Conservation (phyloP, 2,329 filamentous ascomycete species). For the Apiospora malaysiana region DNA sequence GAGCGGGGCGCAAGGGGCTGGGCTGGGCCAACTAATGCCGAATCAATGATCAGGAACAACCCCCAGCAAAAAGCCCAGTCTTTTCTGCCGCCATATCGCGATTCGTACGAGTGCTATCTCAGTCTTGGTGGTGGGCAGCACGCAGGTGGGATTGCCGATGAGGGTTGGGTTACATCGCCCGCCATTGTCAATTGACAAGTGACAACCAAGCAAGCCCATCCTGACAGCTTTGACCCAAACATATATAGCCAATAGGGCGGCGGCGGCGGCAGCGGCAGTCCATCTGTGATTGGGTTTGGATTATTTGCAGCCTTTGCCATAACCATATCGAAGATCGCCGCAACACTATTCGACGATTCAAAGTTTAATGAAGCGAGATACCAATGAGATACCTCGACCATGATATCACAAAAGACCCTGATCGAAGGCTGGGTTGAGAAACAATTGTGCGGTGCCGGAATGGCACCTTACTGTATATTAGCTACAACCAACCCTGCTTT, state of each 20-base stretch:
- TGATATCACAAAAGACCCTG: background rate
- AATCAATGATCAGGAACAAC: background rate
- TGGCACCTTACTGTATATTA: no score
- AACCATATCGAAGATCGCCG: background rate
- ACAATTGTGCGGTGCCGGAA: no score
- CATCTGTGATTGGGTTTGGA: background rate
- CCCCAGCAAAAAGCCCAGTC: background rate
- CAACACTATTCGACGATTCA: background rate
- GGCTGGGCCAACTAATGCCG: constrained; percentile 3
- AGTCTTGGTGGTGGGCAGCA: background rate
- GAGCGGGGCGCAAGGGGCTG: background rate
- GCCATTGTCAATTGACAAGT: background rate
- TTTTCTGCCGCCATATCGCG: constrained; percentile 10
- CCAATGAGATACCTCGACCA: background rate
- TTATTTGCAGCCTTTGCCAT: background rate
- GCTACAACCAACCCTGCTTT: background rate
- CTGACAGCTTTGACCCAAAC: background rate
- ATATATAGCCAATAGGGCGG: background rate
- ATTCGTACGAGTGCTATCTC: background rate
- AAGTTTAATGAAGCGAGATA: background rate
- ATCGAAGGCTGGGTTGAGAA: background rate
- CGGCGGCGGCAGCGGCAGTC: background rate
- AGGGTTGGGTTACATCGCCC: constrained; percentile 2
- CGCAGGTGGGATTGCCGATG: background rate
- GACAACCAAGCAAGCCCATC: no score